Evolutionary conservation across 306 rosid genomes (phyloP).

Genomic region (Prosopis cineraria): DNA sequence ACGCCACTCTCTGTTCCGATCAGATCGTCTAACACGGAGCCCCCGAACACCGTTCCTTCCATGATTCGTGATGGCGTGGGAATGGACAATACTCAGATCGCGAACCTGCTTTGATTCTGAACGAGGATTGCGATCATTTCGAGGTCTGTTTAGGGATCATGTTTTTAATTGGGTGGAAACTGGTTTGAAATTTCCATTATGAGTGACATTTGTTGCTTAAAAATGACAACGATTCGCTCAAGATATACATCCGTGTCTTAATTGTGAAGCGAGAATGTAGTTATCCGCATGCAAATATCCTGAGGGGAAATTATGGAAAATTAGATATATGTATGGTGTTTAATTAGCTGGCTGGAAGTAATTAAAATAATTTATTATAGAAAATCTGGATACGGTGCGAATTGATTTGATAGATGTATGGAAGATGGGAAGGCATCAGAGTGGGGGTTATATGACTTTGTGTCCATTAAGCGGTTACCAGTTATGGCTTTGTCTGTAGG

Average conservation of each 20-base stretch:
- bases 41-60: not conserved
- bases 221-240: not conserved
- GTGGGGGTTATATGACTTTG: not conserved
- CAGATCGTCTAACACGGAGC: slow-evolving; percentile 35
- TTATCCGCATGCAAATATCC: not conserved
- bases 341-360: not conserved
- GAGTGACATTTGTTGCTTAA: slow-evolving; percentile 5
- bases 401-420: not conserved
- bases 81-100: slow-evolving; percentile 5
- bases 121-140: slow-evolving; percentile 33
- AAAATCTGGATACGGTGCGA: not conserved
- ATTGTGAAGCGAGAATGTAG: not conserved
- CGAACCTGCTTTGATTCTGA: not conserved
- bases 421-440: not conserved
- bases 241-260: slow-evolving; percentile 12
- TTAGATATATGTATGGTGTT: not conserved
- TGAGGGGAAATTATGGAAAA: not conserved
- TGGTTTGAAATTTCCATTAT: slow-evolving; percentile 18
- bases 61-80: not conserved
- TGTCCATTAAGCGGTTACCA: not conserved
- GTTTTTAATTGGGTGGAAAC: not conserved
- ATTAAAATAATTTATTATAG: not conserved
- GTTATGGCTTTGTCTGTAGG: not conserved
- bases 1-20: slow-evolving; percentile 58
- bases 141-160: slow-evolving; percentile 34